Evolutionary conservation across 2,329 filamentous ascomycete genomes (phyloP).

Genomic region (Venturia effusa): DNA sequence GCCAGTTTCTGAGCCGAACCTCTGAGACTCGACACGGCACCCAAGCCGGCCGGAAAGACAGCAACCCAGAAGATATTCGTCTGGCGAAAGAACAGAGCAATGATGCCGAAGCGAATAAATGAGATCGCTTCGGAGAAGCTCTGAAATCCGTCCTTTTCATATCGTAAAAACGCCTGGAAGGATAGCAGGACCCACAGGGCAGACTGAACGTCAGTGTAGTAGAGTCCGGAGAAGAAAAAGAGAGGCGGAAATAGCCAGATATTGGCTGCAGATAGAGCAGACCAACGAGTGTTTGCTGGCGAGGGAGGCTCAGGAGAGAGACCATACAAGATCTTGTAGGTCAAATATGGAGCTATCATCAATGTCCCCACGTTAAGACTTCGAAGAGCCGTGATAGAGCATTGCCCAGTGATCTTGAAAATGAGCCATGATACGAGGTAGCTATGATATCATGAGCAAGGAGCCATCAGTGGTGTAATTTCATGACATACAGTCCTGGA

Average conservation of each 20-base stretch:
- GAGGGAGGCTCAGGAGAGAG: background rate
- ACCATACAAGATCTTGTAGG: conserved; percentile 18
- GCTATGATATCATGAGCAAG: conserved; percentile 23
- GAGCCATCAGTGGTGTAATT: conserved; percentile 41
- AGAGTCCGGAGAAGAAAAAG: conserved; percentile 92
- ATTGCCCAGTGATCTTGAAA: conserved; percentile 26
- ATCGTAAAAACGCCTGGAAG: conserved; percentile 14
- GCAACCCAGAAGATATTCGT: conserved; percentile 97
- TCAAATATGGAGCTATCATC: conserved; percentile 23
- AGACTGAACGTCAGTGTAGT: conserved; percentile 88
- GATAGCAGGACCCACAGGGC: conserved; percentile 58
- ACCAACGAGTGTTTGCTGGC: conserved; percentile 5
- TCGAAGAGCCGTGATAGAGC: conserved; percentile 27
- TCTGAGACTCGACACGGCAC: conserved; percentile 16
- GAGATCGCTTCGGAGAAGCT: background rate
- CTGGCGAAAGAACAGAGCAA: conserved; percentile 69
- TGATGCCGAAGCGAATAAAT: conserved; percentile 37
- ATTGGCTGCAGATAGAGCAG: conserved; percentile 52
- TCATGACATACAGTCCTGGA: conserved; percentile 55
- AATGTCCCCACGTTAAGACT: conserved; percentile 28
- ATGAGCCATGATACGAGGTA: conserved; percentile 32
- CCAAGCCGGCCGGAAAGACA: conserved; percentile 55
- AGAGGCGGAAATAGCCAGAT: conserved; percentile 76
- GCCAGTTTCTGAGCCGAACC: conserved; percentile 18
- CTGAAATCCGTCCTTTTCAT: conserved; percentile 6